A percentile compares a stretch with the other conserved stretches of the same genome.
phyloP scores from a whole-genome alignment of 106 monocot genomes.

The Posidonia australis region DNA sequence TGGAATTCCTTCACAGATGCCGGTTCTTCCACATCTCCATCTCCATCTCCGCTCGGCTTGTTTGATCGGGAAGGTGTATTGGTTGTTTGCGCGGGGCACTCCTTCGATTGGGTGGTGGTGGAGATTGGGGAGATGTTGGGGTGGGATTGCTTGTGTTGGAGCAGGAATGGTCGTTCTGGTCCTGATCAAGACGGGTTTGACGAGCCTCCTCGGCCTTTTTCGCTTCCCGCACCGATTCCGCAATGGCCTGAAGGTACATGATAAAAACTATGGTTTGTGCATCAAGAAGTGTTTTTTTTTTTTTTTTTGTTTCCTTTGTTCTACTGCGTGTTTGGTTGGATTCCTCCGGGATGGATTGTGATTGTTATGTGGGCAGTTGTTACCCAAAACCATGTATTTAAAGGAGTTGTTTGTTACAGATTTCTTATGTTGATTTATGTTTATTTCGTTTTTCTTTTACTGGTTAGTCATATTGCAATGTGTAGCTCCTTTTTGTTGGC shows the following conservation, averaged over 20 bases:
- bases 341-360: neutral
- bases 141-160: conserved; percentile 48
- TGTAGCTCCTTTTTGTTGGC: neutral
- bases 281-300: neutral
- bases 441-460: too few species aligned
- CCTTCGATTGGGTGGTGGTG: neutral
- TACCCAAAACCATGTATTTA: too few species aligned
- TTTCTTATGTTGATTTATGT: neutral
- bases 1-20: neutral
- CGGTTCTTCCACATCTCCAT: neutral
- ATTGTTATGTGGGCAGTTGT: too few species aligned
- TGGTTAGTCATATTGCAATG: neutral
- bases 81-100: neutral
- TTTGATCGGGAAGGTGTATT: neutral
- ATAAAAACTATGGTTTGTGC: neutral
- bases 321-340: too few species aligned
- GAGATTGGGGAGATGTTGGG: conserved; percentile 6
- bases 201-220: conserved; percentile 30
- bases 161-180: conserved; percentile 1
- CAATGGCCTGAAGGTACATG: conserved; percentile 47
- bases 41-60: neutral
- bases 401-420: too few species aligned
- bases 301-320: neutral
- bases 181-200: neutral
- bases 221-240: conserved; percentile 43